These are phyloP conservation scores for Solanum dulcamara DNA, from an alignment of 257 asterid genomes.

Conservation along the genomic window DNA sequence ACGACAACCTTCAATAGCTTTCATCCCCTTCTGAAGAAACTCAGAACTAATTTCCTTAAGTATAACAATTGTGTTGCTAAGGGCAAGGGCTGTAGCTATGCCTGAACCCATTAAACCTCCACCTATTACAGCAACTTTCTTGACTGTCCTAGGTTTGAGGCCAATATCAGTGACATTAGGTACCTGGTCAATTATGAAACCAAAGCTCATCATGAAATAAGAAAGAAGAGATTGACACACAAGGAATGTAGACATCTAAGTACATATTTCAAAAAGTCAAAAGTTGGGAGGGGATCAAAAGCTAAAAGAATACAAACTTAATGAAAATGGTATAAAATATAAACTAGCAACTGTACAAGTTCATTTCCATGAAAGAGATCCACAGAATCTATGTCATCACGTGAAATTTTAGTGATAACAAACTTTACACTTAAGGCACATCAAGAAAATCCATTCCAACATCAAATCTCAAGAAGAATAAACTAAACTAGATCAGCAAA, in stretches of 20 bases:
- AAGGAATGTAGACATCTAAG: neutral
- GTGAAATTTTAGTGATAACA: neutral
- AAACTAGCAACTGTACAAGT: neutral
- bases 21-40: conserved; percentile 78
- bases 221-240: neutral
- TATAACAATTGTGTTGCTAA: conserved; percentile 50
- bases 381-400: neutral
- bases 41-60: conserved; percentile 87
- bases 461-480: neutral
- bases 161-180: conserved; percentile 83
- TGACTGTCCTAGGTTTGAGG: conserved; percentile 74
- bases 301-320: neutral
- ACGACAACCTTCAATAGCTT: conserved; percentile 66
- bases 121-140: conserved; percentile 87
- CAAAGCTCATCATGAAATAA: neutral
- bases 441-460: neutral
- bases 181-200: conserved; percentile 25
- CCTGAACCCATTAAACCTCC: conserved; percentile 99
- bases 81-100: conserved; percentile 77
- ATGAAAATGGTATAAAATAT: neutral
- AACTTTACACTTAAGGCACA: neutral
- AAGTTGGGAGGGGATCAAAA: neutral
- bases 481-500: neutral
- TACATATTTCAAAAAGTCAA: neutral
- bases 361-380: neutral